Percentiles rank a stretch among this genome's conserved stretches.
These are phyloP conservation scores for Neospora caninum DNA, from an alignment of 169 alveolate genomes.

Conservation along the genomic window DNA sequence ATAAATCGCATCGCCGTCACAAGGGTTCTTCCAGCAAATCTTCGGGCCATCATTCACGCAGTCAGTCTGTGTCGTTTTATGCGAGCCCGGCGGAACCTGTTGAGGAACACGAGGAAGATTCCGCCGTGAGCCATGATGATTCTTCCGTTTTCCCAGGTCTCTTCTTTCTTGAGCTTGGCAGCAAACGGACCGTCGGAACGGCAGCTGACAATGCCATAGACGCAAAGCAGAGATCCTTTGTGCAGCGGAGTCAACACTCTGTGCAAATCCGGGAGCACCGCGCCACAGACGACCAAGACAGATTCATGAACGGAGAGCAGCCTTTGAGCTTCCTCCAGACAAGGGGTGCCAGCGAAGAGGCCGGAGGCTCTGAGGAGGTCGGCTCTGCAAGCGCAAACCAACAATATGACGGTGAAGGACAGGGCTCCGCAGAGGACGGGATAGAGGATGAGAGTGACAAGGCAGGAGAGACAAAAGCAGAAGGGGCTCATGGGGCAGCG, in stretches of 20 bases:
- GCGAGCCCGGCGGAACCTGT: neutral
- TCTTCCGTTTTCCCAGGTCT: neutral
- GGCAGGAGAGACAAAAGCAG: neutral
- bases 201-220: neutral
- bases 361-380: neutral
- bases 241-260: neutral
- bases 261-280: neutral
- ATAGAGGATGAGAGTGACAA: neutral
- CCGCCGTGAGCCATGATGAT: neutral
- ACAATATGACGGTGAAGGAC: neutral
- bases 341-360: neutral
- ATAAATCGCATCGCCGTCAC: neutral
- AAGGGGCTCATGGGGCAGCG: neutral
- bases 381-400: neutral
- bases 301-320: neutral
- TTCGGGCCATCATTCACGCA: neutral
- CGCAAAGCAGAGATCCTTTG: neutral
- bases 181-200: neutral
- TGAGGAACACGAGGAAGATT: neutral
- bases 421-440: neutral
- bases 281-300: neutral
- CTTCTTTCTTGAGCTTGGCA: neutral
- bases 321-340: conserved; percentile 19
- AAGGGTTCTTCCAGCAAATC: neutral
- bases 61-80: neutral